phyloP scores from a whole-genome alignment of 2,329 filamentous ascomycete genomes.

The Pseudomassariella vexata region DNA sequence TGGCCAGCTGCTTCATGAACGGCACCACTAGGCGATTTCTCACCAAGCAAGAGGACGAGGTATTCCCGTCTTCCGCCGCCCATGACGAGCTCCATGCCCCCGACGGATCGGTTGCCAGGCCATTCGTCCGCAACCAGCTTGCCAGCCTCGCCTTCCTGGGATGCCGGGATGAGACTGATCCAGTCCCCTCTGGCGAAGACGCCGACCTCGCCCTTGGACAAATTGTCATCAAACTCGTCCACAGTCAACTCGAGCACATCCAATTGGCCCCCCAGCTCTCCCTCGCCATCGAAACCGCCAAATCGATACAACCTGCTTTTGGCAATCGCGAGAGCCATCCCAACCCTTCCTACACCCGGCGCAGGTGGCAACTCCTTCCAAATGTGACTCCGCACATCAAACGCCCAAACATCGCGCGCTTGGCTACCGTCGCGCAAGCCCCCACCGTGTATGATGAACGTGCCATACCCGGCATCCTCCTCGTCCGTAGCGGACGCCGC shows the following conservation, averaged over 20 bases:
- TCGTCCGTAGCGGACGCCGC: constrained; percentile 54
- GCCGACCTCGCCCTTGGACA: constrained; percentile 41
- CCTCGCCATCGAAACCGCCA: constrained; percentile 70
- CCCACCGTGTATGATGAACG: constrained; percentile 72
- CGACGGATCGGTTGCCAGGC: constrained; percentile 49
- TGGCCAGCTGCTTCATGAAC: constrained; percentile 46
- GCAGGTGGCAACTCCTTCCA: constrained; percentile 67
- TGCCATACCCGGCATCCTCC: constrained; percentile 57
- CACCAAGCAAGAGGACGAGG: constrained; percentile 56
- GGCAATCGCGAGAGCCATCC: constrained; percentile 59
- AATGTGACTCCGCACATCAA: constrained; percentile 55
- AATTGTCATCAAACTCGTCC: constrained; percentile 48
- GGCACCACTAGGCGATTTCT: constrained; percentile 40
- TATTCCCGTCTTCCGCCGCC: constrained; percentile 57
- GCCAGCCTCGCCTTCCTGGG: constrained; percentile 12
- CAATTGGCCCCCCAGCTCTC: constrained; percentile 64
- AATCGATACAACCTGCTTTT: constrained; percentile 67
- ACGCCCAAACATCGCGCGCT: constrained; percentile 69
- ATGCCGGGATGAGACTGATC: constrained; percentile 43
- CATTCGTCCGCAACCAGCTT: constrained; percentile 28
- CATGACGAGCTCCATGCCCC: constrained; percentile 48
- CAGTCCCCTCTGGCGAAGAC: constrained; percentile 47
- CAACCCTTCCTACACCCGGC: constrained; percentile 61
- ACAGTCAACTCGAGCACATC: constrained; percentile 58
- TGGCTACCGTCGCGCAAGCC: constrained; percentile 59